phyloP scores from a whole-genome alignment of 2,329 filamentous ascomycete species.

The Dothideomycetidae sp. region DNA sequence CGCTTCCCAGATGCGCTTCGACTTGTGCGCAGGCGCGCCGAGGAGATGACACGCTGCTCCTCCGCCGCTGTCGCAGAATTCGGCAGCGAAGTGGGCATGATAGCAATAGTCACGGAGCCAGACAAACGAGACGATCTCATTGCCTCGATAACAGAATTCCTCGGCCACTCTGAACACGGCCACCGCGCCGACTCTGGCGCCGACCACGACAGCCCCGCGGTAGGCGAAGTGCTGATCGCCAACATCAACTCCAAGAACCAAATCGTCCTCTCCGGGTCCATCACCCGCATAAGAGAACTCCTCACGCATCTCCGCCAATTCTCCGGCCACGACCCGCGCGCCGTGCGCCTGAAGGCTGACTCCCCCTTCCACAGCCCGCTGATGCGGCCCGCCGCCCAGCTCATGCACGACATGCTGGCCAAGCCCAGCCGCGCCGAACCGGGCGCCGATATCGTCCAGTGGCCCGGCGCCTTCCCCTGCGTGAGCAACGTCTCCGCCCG shows the following conservation, averaged over 20 bases:
- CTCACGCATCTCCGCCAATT: conserved; percentile 79
- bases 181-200: conserved; percentile 47
- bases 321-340: conserved; percentile 77
- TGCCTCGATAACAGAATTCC: conserved; percentile 62
- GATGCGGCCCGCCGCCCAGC: conserved; percentile 69
- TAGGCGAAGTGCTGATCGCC: conserved; percentile 77
- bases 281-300: conserved; percentile 66
- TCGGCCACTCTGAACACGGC: conserved; percentile 50
- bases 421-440: conserved; percentile 36
- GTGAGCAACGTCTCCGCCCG: conserved; percentile 75
- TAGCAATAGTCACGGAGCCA: conserved; percentile 78
- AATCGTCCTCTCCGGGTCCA: conserved; percentile 81
- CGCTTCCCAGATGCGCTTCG: conserved; percentile 62
- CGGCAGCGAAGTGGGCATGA: conserved; percentile 84
- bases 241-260: conserved; percentile 96
- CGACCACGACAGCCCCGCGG: conserved; percentile 53
- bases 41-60: conserved; percentile 70
- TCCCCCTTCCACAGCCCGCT: conserved; percentile 84
- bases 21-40: conserved; percentile 63
- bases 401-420: conserved; percentile 56
- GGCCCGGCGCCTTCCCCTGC: conserved; percentile 61
- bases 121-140: conserved; percentile 57
- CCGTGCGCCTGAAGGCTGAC: conserved; percentile 74
- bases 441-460: conserved; percentile 53
- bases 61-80: conserved; percentile 48